phyloP scores from a whole-genome alignment of 768 basidiomycete genomes.

The Imleria badia region DNA sequence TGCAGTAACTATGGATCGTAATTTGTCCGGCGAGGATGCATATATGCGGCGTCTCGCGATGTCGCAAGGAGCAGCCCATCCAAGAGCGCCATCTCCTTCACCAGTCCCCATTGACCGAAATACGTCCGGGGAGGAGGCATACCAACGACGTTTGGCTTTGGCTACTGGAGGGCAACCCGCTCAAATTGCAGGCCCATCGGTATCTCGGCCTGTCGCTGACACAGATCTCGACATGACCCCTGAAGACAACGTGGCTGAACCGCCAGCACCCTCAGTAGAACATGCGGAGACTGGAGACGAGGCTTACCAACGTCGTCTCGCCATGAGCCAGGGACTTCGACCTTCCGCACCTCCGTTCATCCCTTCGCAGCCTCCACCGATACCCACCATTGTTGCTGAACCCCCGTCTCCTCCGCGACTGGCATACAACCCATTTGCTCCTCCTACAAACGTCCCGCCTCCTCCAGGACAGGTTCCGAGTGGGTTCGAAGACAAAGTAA shows the following conservation, averaged over 20 bases:
- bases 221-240: constrained; percentile 19
- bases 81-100: constrained; percentile 28
- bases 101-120: constrained; percentile 42
- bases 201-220: constrained; percentile 20
- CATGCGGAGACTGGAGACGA: constrained; percentile 60
- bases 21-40: constrained; percentile 75
- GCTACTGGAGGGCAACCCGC: constrained; percentile 36
- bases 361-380: constrained; percentile 23
- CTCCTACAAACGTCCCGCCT: constrained; percentile 58
- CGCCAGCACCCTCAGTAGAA: neutral
- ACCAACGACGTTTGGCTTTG: constrained; percentile 72
- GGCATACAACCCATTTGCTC: constrained; percentile 72
- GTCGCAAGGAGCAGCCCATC: constrained; percentile 40
- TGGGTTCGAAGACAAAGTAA: constrained; percentile 64
- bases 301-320: constrained; percentile 61
- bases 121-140: constrained; percentile 78
- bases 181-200: constrained; percentile 21
- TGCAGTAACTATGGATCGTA: constrained; percentile 42
- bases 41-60: constrained; percentile 77
- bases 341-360: constrained; percentile 30
- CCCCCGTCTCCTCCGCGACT: constrained; percentile 50
- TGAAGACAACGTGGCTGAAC: constrained; percentile 4
- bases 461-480: constrained; percentile 47
- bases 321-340: constrained; percentile 47
- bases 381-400: constrained; percentile 21